Evolutionary conservation across 306 rosid species (phyloP), one percentile per base, ranked within the genome.

Genomic region (Fagus crenata): DNA sequence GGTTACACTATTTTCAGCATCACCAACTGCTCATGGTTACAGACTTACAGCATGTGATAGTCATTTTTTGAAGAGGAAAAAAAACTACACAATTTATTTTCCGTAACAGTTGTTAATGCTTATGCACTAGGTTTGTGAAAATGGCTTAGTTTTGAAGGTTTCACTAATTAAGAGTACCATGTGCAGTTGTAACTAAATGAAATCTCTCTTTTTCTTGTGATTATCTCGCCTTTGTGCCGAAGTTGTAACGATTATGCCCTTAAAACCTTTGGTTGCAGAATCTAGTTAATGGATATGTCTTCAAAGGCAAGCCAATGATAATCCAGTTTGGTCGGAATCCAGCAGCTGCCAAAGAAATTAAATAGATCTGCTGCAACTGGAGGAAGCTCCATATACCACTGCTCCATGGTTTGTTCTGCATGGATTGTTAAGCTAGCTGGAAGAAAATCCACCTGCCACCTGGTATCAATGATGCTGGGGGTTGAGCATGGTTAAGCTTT

Each of bases 241-340:
- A 58, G 3, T 32, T 37, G 71, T 54, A 63, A 14, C 75, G 79
- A 70, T 42, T 41, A 32, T 64, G 40, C 68, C 75, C 33, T 81
- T 46, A 3, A 75, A 43, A 75, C 22, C 58, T 5, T 81, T 81
- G 78, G 80, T 37, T 82, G 81, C 93, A 92, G 98, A 89, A 86
- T 92, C 81, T 89, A 64, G 98, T 82, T 53, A 86, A 92, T 85
- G 97, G 97, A 46, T 87, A 84, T 79, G 88, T 88, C 79, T 92
- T 89, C 79, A 90, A 89, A 87, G 92, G 97, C 77, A 95, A 95
- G 85, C 97, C 98, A 71, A 89, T 95, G 97, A 89, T 92, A 63
- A 89, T 92, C 72, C 97, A 92, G 85, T 94, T 92, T 77, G 97
- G 97, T 53, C 89, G 96, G 40, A 94, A 88, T 84, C 90, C 94